phyloP scores from a whole-genome alignment of 139 green algal genomes.

The Choricystis sp. region DNA sequence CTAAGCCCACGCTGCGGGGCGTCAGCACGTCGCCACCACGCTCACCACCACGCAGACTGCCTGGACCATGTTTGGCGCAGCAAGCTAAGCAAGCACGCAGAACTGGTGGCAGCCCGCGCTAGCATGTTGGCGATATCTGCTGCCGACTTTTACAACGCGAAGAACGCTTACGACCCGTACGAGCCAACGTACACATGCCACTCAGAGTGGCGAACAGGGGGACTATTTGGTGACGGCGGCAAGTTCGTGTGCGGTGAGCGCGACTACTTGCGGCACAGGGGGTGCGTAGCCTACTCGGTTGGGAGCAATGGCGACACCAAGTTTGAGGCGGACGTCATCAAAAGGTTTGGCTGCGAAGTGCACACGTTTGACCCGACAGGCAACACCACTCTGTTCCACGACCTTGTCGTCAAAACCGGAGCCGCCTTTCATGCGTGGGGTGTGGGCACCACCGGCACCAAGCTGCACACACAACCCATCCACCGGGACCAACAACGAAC shows the following conservation, averaged over 20 bases:
- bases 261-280: neutral
- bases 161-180: conserved; percentile 7
- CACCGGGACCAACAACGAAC: too few species aligned
- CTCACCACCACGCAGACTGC: too few species aligned
- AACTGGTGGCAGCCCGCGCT: too few species aligned
- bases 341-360: conserved; percentile 2
- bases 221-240: conserved; percentile 8
- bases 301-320: conserved; percentile 6
- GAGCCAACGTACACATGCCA: conserved; percentile 1
- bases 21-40: too few species aligned
- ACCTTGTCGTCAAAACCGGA: neutral
- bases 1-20: too few species aligned
- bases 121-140: too few species aligned
- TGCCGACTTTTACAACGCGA: too few species aligned
- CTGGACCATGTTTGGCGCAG: too few species aligned
- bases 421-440: conserved; percentile 2
- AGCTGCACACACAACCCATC: too few species aligned
- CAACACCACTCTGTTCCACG: neutral
- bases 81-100: too few species aligned
- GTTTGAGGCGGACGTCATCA: conserved; percentile 3
- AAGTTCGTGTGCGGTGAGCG: conserved; percentile 9
- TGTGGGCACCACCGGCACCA: too few species aligned
- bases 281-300: conserved; percentile 3
- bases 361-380: conserved; percentile 11
- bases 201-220: neutral